Evolutionary conservation across 2,329 filamentous ascomycete genomes (phyloP).

Genomic region (Neocatenulostroma microsporum): DNA sequence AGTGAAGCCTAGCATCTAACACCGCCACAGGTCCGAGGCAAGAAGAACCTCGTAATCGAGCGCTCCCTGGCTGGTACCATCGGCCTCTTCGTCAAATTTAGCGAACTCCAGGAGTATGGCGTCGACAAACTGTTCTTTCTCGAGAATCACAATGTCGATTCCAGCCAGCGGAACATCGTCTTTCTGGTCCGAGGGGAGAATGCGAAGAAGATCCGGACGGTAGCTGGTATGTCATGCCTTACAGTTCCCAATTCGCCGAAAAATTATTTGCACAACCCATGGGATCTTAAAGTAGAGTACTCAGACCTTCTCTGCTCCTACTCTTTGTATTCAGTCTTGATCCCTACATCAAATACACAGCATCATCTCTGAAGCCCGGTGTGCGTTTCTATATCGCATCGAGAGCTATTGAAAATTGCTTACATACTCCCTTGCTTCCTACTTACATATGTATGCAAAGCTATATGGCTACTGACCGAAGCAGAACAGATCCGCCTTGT

Average conservation of each 20-base stretch:
- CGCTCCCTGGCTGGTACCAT: conserved; percentile 82
- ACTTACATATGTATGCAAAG: neutral
- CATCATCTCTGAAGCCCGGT: too few relatives aligned
- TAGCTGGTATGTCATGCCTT: conserved; percentile 66
- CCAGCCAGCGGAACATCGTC: conserved; percentile 87
- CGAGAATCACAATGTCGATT: conserved; percentile 91
- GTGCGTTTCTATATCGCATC: too few relatives aligned
- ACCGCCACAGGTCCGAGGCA: conserved; percentile 71
- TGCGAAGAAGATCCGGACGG: conserved; percentile 69
- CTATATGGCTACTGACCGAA: conserved; percentile 6
- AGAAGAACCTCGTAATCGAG: conserved; percentile 96
- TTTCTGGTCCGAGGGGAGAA: conserved; percentile 90
- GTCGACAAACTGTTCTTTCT: conserved; percentile 97
- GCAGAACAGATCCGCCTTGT: conserved; percentile 85
- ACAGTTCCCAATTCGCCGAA: too few relatives aligned
- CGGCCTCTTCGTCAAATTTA: conserved; percentile 88
- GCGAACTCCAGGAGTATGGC: conserved; percentile 90
- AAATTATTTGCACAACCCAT: too few relatives aligned
- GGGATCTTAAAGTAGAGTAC: conserved; percentile 56
- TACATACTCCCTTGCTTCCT: conserved; percentile 40
- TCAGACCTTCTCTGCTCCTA: conserved; percentile 40
- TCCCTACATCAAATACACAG: too few relatives aligned
- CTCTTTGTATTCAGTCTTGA: conserved; percentile 45
- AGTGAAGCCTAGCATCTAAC: conserved; percentile 11
- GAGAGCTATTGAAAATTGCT: too few relatives aligned